Conservation (phyloP, 2,329 filamentous ascomycete species). For the Xylaria sp. region DNA sequence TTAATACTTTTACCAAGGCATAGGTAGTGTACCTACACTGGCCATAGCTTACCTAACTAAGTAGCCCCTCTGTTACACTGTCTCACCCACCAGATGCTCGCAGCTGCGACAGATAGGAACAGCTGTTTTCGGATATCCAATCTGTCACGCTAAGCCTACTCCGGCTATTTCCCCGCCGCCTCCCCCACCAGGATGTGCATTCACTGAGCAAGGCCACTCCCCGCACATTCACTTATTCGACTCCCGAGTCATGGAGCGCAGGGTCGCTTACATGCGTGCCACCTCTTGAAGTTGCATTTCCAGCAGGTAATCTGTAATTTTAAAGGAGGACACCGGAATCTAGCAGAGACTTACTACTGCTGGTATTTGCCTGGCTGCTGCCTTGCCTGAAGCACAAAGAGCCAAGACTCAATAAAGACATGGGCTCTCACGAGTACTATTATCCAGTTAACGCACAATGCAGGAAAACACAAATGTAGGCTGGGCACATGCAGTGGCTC, state of each 20-base stretch:
- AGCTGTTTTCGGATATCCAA: slow-evolving; percentile 5
- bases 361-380: no score
- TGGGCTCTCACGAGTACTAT: no score
- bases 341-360: not conserved
- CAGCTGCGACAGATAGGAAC: not conserved
- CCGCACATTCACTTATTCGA: not conserved
- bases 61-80: not conserved
- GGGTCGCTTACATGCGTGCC: not conserved
- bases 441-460: not conserved
- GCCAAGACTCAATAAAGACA: no score
- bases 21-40: not conserved
- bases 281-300: not conserved
- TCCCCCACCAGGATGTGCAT: no score
- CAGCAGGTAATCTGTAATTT: not conserved
- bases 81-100: slow-evolving; percentile 2
- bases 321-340: not conserved
- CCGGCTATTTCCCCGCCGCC: slow-evolving; percentile 13
- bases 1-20: not conserved
- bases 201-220: not conserved
- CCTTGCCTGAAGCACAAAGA: not conserved
- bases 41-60: not conserved
- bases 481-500: not conserved
- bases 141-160: slow-evolving; percentile 15
- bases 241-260: slow-evolving; percentile 2
- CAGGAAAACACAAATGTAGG: slow-evolving; percentile 7